Base-by-base conservation (phyloP, 2,329 filamentous ascomycete genomes). In the Chaetothyriales sp. region DNA sequence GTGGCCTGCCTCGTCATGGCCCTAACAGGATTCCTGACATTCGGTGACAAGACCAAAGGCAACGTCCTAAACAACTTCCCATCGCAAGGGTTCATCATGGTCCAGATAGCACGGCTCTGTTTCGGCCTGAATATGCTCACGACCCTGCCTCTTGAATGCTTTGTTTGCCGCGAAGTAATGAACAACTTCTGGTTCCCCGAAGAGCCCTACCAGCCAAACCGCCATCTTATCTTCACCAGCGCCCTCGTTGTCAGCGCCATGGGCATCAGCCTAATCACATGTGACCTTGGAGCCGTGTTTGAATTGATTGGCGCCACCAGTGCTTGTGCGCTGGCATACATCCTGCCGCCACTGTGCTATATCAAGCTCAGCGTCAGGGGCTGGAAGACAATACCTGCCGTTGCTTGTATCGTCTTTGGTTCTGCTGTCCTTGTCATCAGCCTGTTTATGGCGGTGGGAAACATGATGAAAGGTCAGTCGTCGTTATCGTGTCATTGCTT, bases 81-180 rank as follows among this genome's bases (percentile, higher is more conserved):
- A 1, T 74, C 81, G 18, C 81, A 93, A 67, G 57, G 57, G 10
- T 96, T 95, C 68, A 75, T 83, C 60, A 83, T 96, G 79, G 88
- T 96, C 64, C 96, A 95, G 68, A 76, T 98, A 52, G 92, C 92
- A 19, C 83, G 92, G 49, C 76, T 98, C 48, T 95, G 87, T 69
- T 96, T 98, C 64, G 92, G 92, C 1, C 77, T 98, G 58, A 98
- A 98, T 74, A 98, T 98, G 92, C 80, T 98, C 61, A 95, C 92
- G 12, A 96, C 92, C 1, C 74, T 98, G 36, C 92, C 92, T 0
- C 81, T 98, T 53, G 92, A 98, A 73, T 89, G 88, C 15, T 98
- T 98, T 66, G 92, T 98, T 50, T 98, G 92, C 68, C 80, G 92
- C 62, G 92, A 95, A 68, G 89, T 95, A 56, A 94, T 95, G 86